Base-by-base conservation (phyloP, 495 filamentous ascomycete genomes). In the Sordaria brevicollis region DNA sequence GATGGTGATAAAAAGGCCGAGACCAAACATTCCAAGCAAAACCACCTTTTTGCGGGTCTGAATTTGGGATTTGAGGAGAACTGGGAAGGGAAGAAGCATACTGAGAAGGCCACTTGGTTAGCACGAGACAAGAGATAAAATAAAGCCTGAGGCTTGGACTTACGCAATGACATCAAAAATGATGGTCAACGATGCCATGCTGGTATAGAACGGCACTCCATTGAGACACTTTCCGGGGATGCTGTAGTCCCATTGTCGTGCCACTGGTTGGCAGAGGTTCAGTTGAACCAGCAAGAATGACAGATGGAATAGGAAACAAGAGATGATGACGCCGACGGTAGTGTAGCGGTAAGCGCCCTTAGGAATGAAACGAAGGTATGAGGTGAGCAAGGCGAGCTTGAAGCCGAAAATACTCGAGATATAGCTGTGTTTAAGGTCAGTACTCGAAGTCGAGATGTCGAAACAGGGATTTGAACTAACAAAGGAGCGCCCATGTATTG, bases 1-100 rank as follows among this genome's bases (percentile, higher is more conserved):
- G 68, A 83, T 70, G 25, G 85, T 86, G 65, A 86, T 78, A 77
- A 88, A 88, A 69, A 85, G 78, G 65, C 83, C 83, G 19, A 87
- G 78, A 25, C 80, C 78, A 75, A 86, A 86, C 69, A 87, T 76
- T 65, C 76, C 78, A 21, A 79, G 75, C 2, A 87, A 78, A 43
- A 83, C 74, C 31, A 83, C 19, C 74, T 85, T 81, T 65, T 78
- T 81, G 15, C 76, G 77, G 15, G 66, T 67, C 21, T 75, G 78
- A 37, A 86, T 78, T 35, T 80, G 76, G 0, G 83, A 78, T 36
- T 78, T 76, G 69, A 82, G 71, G 34, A 88, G 84, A 25, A 86
- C 75, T 7, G 86, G 84, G 29, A 88, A 82, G 6, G 82, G 82
- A 66, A 86, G 80, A 73, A 79, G 67, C 75, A 84, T 80, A 17